A percentile compares a stretch with the other conserved stretches of the same genome.
These are phyloP conservation scores for Talaromyces atroroseus DNA, from an alignment of 2,329 filamentous ascomycete genomes.

Conservation along the genomic window DNA sequence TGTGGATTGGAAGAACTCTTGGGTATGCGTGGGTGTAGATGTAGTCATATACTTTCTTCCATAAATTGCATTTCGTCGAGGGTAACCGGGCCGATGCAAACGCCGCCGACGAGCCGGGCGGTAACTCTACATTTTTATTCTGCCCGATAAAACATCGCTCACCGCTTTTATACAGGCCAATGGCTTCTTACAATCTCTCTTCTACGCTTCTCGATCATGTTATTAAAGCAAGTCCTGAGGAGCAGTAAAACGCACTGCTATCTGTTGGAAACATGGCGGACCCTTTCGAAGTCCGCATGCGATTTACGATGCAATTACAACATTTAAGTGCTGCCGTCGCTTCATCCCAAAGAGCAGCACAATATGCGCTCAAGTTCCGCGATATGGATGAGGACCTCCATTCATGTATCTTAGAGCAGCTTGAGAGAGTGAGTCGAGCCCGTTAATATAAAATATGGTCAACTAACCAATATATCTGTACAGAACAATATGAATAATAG, in stretches of 20 bases:
- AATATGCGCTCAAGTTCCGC: slow-evolving; percentile 88
- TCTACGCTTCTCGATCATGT: not conserved
- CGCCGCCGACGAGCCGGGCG: slow-evolving; percentile 5
- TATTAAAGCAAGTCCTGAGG: not conserved
- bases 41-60: not conserved
- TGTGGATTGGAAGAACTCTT: not conserved
- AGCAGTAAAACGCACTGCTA: slow-evolving; percentile 21
- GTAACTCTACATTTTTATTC: slow-evolving; percentile 15
- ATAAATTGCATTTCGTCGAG: too few species aligned
- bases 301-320: slow-evolving; percentile 84
- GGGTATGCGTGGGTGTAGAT: not conserved
- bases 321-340: slow-evolving; percentile 86
- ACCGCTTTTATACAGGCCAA: slow-evolving; percentile 19
- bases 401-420: slow-evolving; percentile 92
- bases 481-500: slow-evolving; percentile 93
- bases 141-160: slow-evolving; percentile 17
- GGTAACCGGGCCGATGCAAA: slow-evolving; percentile 1
- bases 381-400: slow-evolving; percentile 97
- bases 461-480: not conserved
- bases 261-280: slow-evolving; percentile 59
- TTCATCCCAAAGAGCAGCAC: slow-evolving; percentile 84
- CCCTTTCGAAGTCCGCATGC: slow-evolving; percentile 97
- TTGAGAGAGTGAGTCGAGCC: slow-evolving; percentile 63
- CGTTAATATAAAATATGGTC: not conserved
- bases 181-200: not conserved